Evolutionary conservation across 1,139 yeast genomes (phyloP), one percentile per base, ranked within the genome.

Genomic region (Candida frijolesensis): DNA sequence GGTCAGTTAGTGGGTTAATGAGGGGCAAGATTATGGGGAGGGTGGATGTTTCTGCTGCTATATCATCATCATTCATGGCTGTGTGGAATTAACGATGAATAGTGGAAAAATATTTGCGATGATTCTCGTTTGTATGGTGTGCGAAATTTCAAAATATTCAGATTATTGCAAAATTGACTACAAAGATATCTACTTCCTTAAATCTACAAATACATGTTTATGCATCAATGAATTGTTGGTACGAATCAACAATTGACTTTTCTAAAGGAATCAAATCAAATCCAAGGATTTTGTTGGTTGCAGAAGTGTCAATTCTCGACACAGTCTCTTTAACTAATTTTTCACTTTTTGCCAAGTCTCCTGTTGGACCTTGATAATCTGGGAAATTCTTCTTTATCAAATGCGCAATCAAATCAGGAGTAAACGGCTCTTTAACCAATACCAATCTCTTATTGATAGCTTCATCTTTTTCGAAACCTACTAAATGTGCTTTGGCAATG

Each of bases 191-290:
- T 25, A 9, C 29, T 25, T 4, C 29, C 2, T 25, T 9, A 25
- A 9, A 25, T 25, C 8, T 25, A 25, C 10, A 25, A 7, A n/a
- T 6, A 63, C 62, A 51, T 19, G 22, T 19, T 19, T 19, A 19
- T 19, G 22, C 22, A 19, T 19, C 62, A 51, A 74, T 54, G 42
- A 79, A 70, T 57, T 80, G 84, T 30, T 59, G 51, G 22, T 76
- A 72, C 1, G 83, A 65, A 58, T 79, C 84, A 48, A 58, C 57
- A 14, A 78, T 65, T 7, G 76, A 61, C 29, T 67, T 55, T 43
- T 73, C 72, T 49, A 79, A 61, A 25, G 66, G 60, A 44, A 65
- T 68, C 58, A 71, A 76, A 15, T 68, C 61, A 44, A 72, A 64
- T 0, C 79, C 80, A 42, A 77, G 62, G 44, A 66, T 58, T 42